These are phyloP conservation scores for Daedaleopsis nitida DNA, from an alignment of 768 basidiomycete genomes.

Conservation along the genomic window DNA sequence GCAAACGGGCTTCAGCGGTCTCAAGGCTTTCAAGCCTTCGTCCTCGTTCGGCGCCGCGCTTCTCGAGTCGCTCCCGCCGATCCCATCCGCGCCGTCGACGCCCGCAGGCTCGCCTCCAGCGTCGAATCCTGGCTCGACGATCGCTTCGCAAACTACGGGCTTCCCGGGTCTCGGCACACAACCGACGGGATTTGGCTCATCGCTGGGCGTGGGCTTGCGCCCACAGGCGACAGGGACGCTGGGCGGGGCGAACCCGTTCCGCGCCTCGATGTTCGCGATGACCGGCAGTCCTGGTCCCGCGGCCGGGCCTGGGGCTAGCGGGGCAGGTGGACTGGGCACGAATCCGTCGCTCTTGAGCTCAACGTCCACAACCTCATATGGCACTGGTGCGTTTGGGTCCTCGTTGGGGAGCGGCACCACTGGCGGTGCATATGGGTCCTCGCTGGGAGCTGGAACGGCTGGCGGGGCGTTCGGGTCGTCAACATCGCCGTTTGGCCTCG, in stretches of 20 bases:
- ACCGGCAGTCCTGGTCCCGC: conserved; percentile 8
- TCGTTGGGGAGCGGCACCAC: too few relatives aligned
- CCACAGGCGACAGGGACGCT: conserved; percentile 42
- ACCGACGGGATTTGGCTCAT: conserved; percentile 22
- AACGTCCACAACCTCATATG: conserved; percentile 28
- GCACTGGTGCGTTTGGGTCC: conserved; percentile 2
- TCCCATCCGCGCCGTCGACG: conserved; percentile 57
- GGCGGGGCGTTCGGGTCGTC: neutral
- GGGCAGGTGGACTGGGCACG: too few relatives aligned
- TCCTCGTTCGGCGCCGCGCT: conserved; percentile 54
- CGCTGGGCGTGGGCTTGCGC: conserved; percentile 36
- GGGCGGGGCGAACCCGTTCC: conserved; percentile 43
- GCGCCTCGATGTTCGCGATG: conserved; percentile 38
- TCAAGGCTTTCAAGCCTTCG: conserved; percentile 59
- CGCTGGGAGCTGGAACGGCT: too few relatives aligned
- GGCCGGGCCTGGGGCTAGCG: conserved; percentile 7
- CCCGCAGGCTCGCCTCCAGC: conserved; percentile 35
- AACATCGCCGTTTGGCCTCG: conserved; percentile 11
- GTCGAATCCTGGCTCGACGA: conserved; percentile 12
- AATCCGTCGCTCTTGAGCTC: conserved; percentile 23
- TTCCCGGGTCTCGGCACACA: conserved; percentile 40
- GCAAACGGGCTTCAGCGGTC: conserved; percentile 49
- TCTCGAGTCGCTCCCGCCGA: conserved; percentile 59
- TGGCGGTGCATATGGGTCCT: too few relatives aligned
- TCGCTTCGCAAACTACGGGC: conserved; percentile 60